These are phyloP conservation scores for Lotmaria passim DNA, from an alignment of 208 protist genomes.

Conservation along the genomic window DNA sequence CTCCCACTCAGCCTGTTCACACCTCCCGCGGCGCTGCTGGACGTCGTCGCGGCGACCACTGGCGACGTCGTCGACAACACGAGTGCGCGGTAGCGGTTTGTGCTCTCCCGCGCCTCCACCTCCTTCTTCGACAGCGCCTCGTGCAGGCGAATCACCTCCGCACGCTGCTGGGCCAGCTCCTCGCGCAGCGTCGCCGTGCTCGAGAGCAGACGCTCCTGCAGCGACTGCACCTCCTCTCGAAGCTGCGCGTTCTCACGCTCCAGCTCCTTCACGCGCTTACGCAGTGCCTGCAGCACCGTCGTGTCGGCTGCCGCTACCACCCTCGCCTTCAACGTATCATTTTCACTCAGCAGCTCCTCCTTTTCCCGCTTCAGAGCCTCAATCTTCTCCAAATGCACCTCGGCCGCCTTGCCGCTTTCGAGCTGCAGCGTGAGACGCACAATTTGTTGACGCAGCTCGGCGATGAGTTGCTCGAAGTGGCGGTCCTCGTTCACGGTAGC, in stretches of 20 bases:
- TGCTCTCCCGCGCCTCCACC: conserved; percentile 43
- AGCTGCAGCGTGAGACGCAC: conserved; percentile 80
- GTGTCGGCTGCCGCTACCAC: conserved; percentile 43
- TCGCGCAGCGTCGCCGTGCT: conserved; percentile 61
- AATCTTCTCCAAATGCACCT: conserved; percentile 67
- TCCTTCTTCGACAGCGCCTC: conserved; percentile 48
- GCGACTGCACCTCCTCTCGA: conserved; percentile 46
- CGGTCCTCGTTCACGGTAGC: conserved; percentile 86
- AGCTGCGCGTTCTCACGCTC: conserved; percentile 53
- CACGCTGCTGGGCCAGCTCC: conserved; percentile 59
- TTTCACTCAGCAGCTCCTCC: conserved; percentile 47
- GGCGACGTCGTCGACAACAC: conserved; percentile 27
- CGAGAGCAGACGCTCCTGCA: conserved; percentile 60
- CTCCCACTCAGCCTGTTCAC: background rate
- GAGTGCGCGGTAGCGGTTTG: conserved; percentile 36
- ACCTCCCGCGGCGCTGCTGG: background rate
- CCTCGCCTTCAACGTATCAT: conserved; percentile 49
- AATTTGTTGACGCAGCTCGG: conserved; percentile 76
- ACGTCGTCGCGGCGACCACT: background rate
- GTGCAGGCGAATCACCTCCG: conserved; percentile 51
- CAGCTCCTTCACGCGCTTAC: conserved; percentile 48
- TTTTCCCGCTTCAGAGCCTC: conserved; percentile 41
- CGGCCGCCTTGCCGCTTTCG: conserved; percentile 67
- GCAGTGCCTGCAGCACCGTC: conserved; percentile 46
- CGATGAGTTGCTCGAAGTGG: conserved; percentile 79